Evolutionary conservation across 1,284 basidiomycete genomes (phyloP).

Genomic region (Naganishia sp.): DNA sequence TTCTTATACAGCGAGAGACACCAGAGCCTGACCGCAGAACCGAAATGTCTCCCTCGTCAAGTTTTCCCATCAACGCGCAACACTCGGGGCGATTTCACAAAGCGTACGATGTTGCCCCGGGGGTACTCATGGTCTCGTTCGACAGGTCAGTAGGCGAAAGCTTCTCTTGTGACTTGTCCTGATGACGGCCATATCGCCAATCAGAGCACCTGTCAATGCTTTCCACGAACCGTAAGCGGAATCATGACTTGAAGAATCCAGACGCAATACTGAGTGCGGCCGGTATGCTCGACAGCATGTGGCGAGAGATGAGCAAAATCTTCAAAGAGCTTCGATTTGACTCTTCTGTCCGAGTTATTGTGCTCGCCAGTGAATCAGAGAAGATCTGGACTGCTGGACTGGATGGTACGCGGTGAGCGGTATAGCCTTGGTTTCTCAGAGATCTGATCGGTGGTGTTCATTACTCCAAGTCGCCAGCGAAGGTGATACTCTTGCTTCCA

Average conservation of each 20-base stretch:
- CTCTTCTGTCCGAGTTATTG: slow-evolving; percentile 66
- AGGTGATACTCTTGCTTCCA: slow-evolving; percentile 9
- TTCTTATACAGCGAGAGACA: not conserved
- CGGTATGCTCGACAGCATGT: slow-evolving; percentile 43
- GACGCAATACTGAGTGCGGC: not conserved
- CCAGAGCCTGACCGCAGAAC: not conserved
- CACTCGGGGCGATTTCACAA: slow-evolving; percentile 44
- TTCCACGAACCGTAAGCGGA: slow-evolving; percentile 63
- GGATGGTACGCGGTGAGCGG: slow-evolving; percentile 62
- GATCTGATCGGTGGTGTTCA: not conserved
- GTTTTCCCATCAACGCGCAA: slow-evolving; percentile 20
- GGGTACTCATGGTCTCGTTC: slow-evolving; percentile 52
- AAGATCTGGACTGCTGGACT: slow-evolving; percentile 79
- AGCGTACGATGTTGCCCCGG: slow-evolving; percentile 39
- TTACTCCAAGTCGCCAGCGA: slow-evolving; percentile 4
- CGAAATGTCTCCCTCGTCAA: slow-evolving; percentile 5
- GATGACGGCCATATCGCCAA: not conserved
- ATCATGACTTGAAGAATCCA: not conserved
- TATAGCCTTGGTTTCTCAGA: not conserved
- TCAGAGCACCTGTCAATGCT: slow-evolving; percentile 72
- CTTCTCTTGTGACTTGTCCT: not conserved
- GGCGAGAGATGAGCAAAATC: slow-evolving; percentile 66
- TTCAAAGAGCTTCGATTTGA: slow-evolving; percentile 64
- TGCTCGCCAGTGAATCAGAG: slow-evolving; percentile 68
- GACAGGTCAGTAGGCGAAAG: slow-evolving; percentile 45